phyloP scores from a whole-genome alignment of 2,329 filamentous ascomycete genomes.

The Fusarium sp. region DNA sequence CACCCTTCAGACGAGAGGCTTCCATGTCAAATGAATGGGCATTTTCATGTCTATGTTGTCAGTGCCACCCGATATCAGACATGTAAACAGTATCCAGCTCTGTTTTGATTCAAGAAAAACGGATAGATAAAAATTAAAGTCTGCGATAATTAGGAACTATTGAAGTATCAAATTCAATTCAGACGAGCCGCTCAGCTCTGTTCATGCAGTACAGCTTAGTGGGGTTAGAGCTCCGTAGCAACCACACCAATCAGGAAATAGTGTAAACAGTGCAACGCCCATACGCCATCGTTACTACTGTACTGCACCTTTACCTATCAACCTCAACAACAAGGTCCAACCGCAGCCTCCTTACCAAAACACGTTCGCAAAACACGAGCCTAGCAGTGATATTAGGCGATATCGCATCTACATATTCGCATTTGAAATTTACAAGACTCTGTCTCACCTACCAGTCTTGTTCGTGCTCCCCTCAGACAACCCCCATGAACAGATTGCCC shows the following conservation, averaged over 20 bases:
- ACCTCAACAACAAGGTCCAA: conserved; percentile 26
- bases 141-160: neutral
- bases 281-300: conserved; percentile 33
- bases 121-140: neutral
- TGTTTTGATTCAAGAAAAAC: neutral
- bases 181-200: neutral
- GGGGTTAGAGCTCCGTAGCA: conserved; percentile 48
- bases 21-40: neutral
- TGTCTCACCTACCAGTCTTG: conserved; percentile 35
- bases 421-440: conserved; percentile 11
- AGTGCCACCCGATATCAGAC: neutral
- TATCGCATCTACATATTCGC: conserved; percentile 17
- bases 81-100: neutral
- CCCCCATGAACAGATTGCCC: conserved; percentile 49
- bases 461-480: conserved; percentile 26
- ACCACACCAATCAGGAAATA: conserved; percentile 50
- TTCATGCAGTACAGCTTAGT: conserved; percentile 19
- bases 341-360: conserved; percentile 11
- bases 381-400: conserved; percentile 21
- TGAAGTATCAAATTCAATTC: conserved; percentile 14
- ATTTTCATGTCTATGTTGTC: neutral
- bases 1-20: neutral
- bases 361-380: conserved; percentile 13
- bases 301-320: conserved; percentile 31
- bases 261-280: conserved; percentile 47